These are phyloP conservation scores for Apiotrichum gracile DNA, from an alignment of 1,284 basidiomycete species.

Conservation along the genomic window DNA sequence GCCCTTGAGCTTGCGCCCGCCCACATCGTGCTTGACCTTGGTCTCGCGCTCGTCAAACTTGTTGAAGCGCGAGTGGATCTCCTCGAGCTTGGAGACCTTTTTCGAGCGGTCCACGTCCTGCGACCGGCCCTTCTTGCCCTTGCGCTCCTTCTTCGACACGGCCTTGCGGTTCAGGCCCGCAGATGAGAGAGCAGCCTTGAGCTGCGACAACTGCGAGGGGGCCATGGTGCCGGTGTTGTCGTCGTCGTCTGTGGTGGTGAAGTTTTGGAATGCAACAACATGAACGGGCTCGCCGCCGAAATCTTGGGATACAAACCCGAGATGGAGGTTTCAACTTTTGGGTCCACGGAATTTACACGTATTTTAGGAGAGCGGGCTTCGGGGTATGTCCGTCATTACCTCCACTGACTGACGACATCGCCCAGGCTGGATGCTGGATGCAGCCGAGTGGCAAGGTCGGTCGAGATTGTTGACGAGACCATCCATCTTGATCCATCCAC, in stretches of 20 bases:
- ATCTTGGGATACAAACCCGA: neutral
- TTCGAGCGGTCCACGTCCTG: conserved; percentile 71
- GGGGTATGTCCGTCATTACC: neutral
- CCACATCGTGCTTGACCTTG: conserved; percentile 82
- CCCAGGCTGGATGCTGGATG: no score
- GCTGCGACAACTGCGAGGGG: conserved; percentile 71
- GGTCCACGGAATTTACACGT: neutral
- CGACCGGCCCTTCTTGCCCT: conserved; percentile 55
- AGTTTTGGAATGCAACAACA: neutral
- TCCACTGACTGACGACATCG: neutral
- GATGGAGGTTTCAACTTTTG: neutral
- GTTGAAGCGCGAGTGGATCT: conserved; percentile 80
- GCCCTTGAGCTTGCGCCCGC: conserved; percentile 79
- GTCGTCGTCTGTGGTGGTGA: neutral
- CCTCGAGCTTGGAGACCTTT: conserved; percentile 69
- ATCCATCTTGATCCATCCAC: neutral
- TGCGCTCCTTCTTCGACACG: conserved; percentile 47
- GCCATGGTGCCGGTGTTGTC: conserved; percentile 29
- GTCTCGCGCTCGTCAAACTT: conserved; percentile 90
- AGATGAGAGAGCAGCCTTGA: conserved; percentile 72
- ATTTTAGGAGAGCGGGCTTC: neutral
- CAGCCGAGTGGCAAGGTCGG: no score
- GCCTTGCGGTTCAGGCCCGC: conserved; percentile 64
- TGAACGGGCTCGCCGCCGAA: neutral
- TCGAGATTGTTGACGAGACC: neutral